Base-by-base conservation (phyloP, 1,284 basidiomycete genomes). In the Ceratobasidium sp. region DNA sequence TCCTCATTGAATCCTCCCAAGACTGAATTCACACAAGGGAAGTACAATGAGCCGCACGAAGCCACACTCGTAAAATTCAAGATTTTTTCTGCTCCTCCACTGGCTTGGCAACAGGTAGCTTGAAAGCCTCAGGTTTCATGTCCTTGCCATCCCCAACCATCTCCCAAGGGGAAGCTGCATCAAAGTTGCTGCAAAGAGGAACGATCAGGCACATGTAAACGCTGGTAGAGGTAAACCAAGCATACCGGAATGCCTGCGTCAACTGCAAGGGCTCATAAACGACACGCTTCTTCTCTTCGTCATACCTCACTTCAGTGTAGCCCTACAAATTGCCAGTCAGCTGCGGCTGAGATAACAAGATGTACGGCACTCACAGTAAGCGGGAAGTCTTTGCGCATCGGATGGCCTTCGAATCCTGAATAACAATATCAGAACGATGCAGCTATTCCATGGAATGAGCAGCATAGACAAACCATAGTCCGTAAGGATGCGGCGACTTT, bases 181-280 rank as follows among this genome's bases (percentile, higher is more conserved):
- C 95, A 82, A 98, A 98, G 87, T 98, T 98, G 74, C 94, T 95
- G 77, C 24, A 22, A 71, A 39, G 53, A 43, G 22, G 24, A 49
- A 76, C 63, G 24, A 64, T 54, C 9, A 56, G 43, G 48, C 68
- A 22, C 71, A 31, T 43, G 58, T n/a, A 7, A 13, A 53, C 22
- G 24, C n/a, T 27, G 13, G 27, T 49, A 29, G 43, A 74, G 39
- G 58, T 19, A 54, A 49, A 43, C 27, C 14, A 31, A 54, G 82
- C 85, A 76, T 78, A 95, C 93, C 97, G 90, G 91, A 98, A 99
- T 54, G 97, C 97, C 83, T 99, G 98, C 9, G 96, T 96, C 78
- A 99, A 88, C 82, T 99, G 98, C 74, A 99, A 86, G 34, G 98
- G 98, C 82, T 99, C 98, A 80, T 97, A 97, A 29, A 99, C 96